Evolutionary conservation across 345 rosid species (phyloP).

Genomic region (Populus deltoides): DNA sequence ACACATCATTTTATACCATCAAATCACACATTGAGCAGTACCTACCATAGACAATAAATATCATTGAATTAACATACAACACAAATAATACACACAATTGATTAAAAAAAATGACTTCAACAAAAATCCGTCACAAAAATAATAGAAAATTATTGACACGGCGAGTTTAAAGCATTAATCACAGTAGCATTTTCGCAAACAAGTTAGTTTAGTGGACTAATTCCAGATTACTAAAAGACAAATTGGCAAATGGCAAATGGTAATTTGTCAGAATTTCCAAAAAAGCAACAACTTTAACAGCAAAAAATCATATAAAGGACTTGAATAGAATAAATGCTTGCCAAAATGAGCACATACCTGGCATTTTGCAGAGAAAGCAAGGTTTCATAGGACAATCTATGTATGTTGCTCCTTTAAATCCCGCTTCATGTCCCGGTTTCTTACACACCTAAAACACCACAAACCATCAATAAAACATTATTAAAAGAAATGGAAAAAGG

Average conservation of each 20-base stretch:
- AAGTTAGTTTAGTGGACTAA: background rate
- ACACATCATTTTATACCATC: background rate
- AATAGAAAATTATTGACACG: background rate
- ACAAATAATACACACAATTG: background rate
- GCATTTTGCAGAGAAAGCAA: conserved; percentile 95
- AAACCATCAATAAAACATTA: conserved; percentile 8
- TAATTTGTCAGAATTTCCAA: background rate
- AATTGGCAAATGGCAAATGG: background rate
- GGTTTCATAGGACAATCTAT: conserved; percentile 97
- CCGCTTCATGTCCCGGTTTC: conserved; percentile 89
- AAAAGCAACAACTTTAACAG: background rate
- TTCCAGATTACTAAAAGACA: background rate
- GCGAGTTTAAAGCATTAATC: background rate
- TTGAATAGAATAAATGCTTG: background rate
- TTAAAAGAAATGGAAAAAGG: background rate
- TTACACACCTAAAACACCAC: conserved; percentile 68
- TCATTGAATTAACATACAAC: background rate
- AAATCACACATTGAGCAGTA: background rate
- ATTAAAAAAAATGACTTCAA: background rate
- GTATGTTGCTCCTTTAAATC: conserved; percentile 88
- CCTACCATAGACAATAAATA: background rate
- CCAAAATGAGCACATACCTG: conserved; percentile 44
- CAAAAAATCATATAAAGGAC: background rate
- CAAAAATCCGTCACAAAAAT: background rate
- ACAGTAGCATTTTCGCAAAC: background rate